phyloP scores from a whole-genome alignment of 495 filamentous ascomycete genomes.

The Choiromyces venosus region DNA sequence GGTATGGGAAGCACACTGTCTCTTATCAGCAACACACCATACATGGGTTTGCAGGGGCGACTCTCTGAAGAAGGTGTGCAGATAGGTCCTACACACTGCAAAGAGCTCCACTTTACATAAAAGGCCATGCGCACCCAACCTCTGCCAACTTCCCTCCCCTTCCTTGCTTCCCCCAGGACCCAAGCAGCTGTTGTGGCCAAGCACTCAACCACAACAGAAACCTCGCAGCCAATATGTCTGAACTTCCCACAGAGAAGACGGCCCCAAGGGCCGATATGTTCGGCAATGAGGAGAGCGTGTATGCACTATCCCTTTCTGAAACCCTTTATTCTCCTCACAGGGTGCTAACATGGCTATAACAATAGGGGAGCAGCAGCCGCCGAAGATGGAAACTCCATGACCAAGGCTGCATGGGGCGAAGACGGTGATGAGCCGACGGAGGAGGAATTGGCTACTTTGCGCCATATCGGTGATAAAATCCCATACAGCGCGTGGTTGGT shows the following conservation, averaged over 20 bases:
- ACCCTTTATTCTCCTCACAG: not conserved
- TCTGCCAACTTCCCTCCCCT: not conserved
- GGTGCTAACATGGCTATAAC: not conserved
- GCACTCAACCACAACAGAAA: not conserved
- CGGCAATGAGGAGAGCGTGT: not conserved
- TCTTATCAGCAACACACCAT: not conserved
- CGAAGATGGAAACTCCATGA: not conserved
- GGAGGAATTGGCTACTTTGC: constrained; percentile 31
- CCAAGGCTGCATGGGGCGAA: constrained; percentile 13
- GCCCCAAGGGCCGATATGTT: not conserved
- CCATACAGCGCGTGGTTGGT: constrained; percentile 41
- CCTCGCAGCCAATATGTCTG: not conserved
- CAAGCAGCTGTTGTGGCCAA: not conserved
- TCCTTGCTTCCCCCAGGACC: not conserved
- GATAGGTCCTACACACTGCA: not conserved
- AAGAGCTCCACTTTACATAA: not conserved
- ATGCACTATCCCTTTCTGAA: not conserved
- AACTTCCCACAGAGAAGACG: not conserved
- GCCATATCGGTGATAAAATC: constrained; percentile 40
- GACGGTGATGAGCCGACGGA: constrained; percentile 35
- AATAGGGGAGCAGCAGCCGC: not conserved
- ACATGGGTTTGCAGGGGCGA: not conserved
- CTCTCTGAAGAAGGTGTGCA: not conserved
- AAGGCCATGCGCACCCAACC: not conserved
- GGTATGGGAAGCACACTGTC: not conserved